phyloP scores from a whole-genome alignment of 208 protist genomes.

The Leptomonas seymouri region DNA sequence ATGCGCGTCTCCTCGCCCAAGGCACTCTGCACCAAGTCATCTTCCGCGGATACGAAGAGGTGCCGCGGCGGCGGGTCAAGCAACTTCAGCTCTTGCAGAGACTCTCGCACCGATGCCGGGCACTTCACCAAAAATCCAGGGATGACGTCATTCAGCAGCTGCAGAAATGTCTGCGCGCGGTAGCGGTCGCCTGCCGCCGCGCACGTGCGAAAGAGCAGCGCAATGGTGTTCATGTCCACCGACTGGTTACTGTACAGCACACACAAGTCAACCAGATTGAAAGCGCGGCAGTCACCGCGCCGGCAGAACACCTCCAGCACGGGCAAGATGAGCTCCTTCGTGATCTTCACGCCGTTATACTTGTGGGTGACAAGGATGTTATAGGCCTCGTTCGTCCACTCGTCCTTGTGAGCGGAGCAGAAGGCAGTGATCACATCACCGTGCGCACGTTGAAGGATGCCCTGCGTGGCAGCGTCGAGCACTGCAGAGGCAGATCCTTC shows the following conservation, averaged over 20 bases:
- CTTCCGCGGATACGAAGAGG: constrained; percentile 58
- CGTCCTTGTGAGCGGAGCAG: constrained; percentile 60
- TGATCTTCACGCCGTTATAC: constrained; percentile 84
- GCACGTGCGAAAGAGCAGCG: constrained; percentile 75
- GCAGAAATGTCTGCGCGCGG: constrained; percentile 72
- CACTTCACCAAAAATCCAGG: constrained; percentile 81
- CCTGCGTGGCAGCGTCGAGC: constrained; percentile 37
- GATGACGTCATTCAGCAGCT: constrained; percentile 76
- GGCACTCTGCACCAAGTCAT: constrained; percentile 39
- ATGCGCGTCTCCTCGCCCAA: constrained; percentile 23
- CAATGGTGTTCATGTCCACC: constrained; percentile 81
- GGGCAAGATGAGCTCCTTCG: constrained; percentile 60
- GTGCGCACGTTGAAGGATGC: constrained; percentile 58
- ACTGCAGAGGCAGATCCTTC: constrained; percentile 3
- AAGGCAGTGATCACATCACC: constrained; percentile 52
- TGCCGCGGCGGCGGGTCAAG: constrained; percentile 52
- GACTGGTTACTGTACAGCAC: constrained; percentile 77
- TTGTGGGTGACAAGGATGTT: constrained; percentile 85
- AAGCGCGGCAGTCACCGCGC: constrained; percentile 81
- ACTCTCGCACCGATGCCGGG: constrained; percentile 48
- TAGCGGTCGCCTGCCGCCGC: constrained; percentile 79
- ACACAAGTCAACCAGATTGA: constrained; percentile 87
- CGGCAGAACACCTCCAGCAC: constrained; percentile 64
- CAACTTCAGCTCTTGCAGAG: constrained; percentile 67
- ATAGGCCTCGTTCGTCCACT: constrained; percentile 79